Evolutionary conservation across 2,329 filamentous ascomycete genomes (phyloP), one percentile per base, ranked within the genome.

Genomic region (Hypoxylon sp.): DNA sequence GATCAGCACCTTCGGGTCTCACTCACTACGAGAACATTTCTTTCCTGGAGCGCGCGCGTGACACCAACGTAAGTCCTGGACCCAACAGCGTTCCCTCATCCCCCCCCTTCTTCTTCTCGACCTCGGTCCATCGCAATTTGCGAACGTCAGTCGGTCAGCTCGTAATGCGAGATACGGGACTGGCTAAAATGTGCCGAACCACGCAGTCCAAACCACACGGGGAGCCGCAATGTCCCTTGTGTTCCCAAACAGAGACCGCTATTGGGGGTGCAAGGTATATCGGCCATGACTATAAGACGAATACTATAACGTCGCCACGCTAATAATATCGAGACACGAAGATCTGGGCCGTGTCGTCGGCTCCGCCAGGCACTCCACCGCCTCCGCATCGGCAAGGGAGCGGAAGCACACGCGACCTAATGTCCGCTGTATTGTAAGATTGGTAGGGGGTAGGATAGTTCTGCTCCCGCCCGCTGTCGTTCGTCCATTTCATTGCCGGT

Each of bases 281-380:
- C n/a, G n/a, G 56, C 32, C 44, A 55, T 57, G 60, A 37, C 29
- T 59, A 60, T 62, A 65, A 60, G 37, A 62, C 52, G 54, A 17
- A 48, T 54, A 53, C 35, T 60, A 68, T 63, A 63, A 63, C 31
- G 24, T 37, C 8, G 51, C 58, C 62, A 61, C 62, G 65, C 65
- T 68, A 68, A 70, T 70, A 64, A 66, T 62, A 70, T 68, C 58
- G 58, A 63, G 59, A 70, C 68, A 70, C 68, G 68, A 70, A 46
- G 58, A 68, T 59, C 68, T 55, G 37, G 50, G 47, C 65, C 65
- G 65, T 61, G 65, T 61, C 65, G 46, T 58, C 68, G 68, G 65
- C 65, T 70, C 68, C 68, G 68, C 68, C 39, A 61, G 19, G 51
- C 39, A 35, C 68, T 65, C 68, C 65, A 70, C 68, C 64, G 61